Evolutionary conservation across 2,329 filamentous ascomycete species (phyloP).

Genomic region (Nothopassalora personata): DNA sequence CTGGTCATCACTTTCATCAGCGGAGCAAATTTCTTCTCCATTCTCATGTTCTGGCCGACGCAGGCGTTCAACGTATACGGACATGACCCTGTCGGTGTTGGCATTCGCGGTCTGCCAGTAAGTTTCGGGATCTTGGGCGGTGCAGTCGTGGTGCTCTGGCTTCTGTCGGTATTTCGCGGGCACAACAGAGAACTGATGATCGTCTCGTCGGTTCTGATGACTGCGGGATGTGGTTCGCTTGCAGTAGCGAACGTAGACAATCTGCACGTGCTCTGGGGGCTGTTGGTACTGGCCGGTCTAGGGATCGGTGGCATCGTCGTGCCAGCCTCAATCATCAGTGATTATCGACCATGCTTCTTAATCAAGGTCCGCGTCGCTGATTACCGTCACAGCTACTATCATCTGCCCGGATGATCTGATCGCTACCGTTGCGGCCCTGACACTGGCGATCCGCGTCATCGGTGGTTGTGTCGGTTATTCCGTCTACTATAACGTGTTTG

Average conservation of each 20-base stretch:
- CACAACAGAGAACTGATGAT: conserved; percentile 58
- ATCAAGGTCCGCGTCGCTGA: background rate
- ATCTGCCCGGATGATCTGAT: conserved; percentile 67
- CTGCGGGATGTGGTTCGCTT: conserved; percentile 45
- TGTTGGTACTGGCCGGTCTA: conserved; percentile 51
- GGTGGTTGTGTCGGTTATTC: conserved; percentile 55
- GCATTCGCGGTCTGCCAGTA: conserved; percentile 59
- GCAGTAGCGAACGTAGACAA: conserved; percentile 29
- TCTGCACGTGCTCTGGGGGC: conserved; percentile 25
- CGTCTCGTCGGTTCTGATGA: conserved; percentile 59
- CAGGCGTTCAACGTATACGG: conserved; percentile 38
- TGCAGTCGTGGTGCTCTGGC: conserved; percentile 53
- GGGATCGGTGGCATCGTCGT: conserved; percentile 63
- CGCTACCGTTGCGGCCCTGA: conserved; percentile 62
- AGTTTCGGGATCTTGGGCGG: conserved; percentile 59
- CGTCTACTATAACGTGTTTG: conserved; percentile 38
- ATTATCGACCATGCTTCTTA: conserved; percentile 2
- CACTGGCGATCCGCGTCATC: conserved; percentile 63
- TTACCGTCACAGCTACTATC: conserved; percentile 49
- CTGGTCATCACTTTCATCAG: conserved; percentile 38
- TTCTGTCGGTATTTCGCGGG: conserved; percentile 56
- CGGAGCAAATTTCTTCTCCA: conserved; percentile 36
- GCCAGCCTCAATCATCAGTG: conserved; percentile 57
- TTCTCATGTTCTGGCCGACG: conserved; percentile 56
- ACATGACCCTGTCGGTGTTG: conserved; percentile 59